A percentile compares a stretch with the other conserved stretches of the same genome.
Conservation (phyloP, 768 basidiomycete species). For the Tricholoma saponaceum region DNA sequence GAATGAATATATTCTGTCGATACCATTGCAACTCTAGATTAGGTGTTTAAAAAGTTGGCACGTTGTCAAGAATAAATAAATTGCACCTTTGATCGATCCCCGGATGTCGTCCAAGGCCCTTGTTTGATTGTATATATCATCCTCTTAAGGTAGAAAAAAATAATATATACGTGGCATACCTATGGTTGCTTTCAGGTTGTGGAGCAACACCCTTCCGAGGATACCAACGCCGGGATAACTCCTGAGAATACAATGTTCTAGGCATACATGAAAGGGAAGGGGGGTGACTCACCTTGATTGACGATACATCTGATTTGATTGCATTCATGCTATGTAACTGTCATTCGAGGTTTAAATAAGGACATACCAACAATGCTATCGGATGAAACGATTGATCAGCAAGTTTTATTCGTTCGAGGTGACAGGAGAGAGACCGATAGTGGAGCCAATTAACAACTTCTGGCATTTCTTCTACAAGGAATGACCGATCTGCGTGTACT, state of each 20-base stretch:
- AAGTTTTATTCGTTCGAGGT: background rate
- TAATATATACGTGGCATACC: slow-evolving; percentile 36
- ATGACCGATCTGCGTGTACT: slow-evolving; percentile 76
- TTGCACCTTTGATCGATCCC: slow-evolving; percentile 68
- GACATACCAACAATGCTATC: slow-evolving; percentile 67
- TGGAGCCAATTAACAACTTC: slow-evolving; percentile 75
- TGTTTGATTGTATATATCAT: background rate
- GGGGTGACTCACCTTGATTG: slow-evolving; percentile 55
- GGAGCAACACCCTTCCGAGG: slow-evolving; percentile 31
- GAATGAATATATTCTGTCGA: slow-evolving; percentile 65
- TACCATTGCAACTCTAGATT: slow-evolving; percentile 75
- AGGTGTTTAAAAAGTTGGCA: background rate
- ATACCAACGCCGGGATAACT: slow-evolving; percentile 74
- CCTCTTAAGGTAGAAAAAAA: background rate
- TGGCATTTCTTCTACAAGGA: slow-evolving; percentile 78
- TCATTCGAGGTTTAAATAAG: background rate
- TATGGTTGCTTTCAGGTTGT: slow-evolving; percentile 43
- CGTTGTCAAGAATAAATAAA: background rate
- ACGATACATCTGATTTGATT: slow-evolving; percentile 63
- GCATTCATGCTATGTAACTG: background rate
- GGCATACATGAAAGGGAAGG: background rate
- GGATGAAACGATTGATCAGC: background rate
- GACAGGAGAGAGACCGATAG: slow-evolving; percentile 51
- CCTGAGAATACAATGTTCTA: slow-evolving; percentile 35
- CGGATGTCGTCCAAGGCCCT: slow-evolving; percentile 85